These are phyloP conservation scores for Ustilago cynodontis DNA, from an alignment of 1,284 basidiomycete genomes.

Conservation along the genomic window DNA sequence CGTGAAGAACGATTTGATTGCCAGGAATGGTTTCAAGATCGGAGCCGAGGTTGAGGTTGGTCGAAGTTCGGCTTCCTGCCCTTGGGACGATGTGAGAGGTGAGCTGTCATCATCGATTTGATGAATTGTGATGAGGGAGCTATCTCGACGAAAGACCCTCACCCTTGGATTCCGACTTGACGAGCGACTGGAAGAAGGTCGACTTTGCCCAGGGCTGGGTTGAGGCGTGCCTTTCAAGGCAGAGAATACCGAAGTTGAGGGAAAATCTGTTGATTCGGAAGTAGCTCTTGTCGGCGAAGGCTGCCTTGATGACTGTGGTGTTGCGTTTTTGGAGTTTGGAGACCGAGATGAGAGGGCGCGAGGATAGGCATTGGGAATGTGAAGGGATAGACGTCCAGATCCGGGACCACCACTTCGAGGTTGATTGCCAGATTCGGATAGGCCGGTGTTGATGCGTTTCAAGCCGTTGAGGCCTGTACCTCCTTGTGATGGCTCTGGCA, in stretches of 20 bases:
- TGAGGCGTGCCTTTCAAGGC: conserved; percentile 18
- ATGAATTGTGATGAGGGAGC: conserved; percentile 29
- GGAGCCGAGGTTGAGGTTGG: neutral
- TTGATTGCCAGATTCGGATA: conserved; percentile 13
- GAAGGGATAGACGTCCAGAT: conserved; percentile 28
- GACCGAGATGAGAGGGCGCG: conserved; percentile 17
- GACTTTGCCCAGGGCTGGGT: too few relatives aligned
- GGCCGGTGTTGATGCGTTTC: conserved; percentile 34
- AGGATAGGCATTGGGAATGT: conserved; percentile 44
- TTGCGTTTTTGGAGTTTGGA: conserved; percentile 1
- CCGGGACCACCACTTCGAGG: conserved; percentile 23
- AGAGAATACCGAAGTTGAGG: conserved; percentile 12
- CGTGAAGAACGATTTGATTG: conserved; percentile 7
- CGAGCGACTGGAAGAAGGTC: conserved; percentile 5
- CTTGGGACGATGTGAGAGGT: neutral
- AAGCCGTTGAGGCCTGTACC: neutral
- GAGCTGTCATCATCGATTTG: neutral
- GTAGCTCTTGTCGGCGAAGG: neutral
- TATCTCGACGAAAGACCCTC: conserved; percentile 18
- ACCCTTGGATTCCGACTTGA: neutral
- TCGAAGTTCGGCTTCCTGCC: neutral
- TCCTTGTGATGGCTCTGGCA: conserved; percentile 11
- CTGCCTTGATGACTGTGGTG: conserved; percentile 9
- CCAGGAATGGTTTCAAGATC: neutral
- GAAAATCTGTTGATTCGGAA: neutral